Evolutionary conservation across 306 rosid genomes (phyloP), one percentile per base, ranked within the genome.

Genomic region (barrel medic (Medicago truncatula)): DNA sequence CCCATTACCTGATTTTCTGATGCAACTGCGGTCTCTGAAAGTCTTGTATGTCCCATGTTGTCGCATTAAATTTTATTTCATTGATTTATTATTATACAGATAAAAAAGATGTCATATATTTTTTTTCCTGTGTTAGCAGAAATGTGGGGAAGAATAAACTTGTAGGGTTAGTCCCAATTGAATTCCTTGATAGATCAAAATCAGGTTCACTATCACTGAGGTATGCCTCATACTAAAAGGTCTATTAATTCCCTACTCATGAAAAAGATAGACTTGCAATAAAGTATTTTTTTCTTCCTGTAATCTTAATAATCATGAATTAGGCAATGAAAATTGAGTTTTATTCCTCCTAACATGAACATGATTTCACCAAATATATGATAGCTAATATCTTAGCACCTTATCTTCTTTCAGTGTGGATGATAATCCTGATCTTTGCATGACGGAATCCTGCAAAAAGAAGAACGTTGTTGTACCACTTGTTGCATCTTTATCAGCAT

Each of bases 11-110:
- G 76, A 64, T 18, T 81, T 83, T 50, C 52, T 83, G 12, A 28
- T 83, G 11, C 59, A 83, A 38, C 44, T 88, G 60, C 58, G 9
- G 54, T 38, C 73, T 4, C 75, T 85, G 5, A 43, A 67, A 75
- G 82, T 77, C 71, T 63, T 88, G 92, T 88, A 83, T 79, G 92
- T 74, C 15, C 7, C 17, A 44, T 49, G 2, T 40, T 87, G 57
- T 46, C 80, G 9, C 36, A 57, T 81, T 61, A 8, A 44, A 36
- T 7, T 10, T 9, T 18, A 65, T 15, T 34, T 62, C 28, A 31
- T 1, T 73, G 2, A 11, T 40, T 40, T 16, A 36, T 1, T 16
- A 15, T 0, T 3, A 4, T 10, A 70, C 38, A 17, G 18, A 88
- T 64, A 31, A 8, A n/a, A 3, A 7, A 8, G 7, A 3, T n/a